Conservation (phyloP, 2,329 filamentous ascomycete species). For the Hypoxylon sp. region DNA sequence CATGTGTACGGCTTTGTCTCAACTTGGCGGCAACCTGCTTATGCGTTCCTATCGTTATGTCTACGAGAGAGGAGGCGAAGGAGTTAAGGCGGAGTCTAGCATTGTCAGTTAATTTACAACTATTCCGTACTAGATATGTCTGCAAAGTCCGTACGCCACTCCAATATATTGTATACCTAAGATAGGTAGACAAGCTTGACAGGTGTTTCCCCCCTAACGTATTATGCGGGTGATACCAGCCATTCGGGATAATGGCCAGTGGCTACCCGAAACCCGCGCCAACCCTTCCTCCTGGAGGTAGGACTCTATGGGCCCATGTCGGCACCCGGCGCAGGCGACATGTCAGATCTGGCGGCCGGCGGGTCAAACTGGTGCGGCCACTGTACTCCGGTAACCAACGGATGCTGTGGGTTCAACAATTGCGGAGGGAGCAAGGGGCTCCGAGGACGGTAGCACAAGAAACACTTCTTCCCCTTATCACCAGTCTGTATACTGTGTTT, state of each 20-base stretch:
- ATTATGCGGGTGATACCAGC: constrained; percentile 18
- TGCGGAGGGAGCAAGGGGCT: constrained; percentile 17
- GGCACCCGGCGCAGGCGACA: constrained; percentile 48
- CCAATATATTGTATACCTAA: constrained; percentile 22
- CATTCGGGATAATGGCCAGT: constrained; percentile 40
- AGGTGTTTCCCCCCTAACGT: constrained; percentile 4
- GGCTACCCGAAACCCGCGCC: constrained; percentile 43
- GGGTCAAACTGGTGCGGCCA: constrained; percentile 26
- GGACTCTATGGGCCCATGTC: constrained; percentile 43
- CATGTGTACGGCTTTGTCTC: constrained; percentile 42
- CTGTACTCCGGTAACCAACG: constrained; percentile 33
- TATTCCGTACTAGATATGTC: not conserved
- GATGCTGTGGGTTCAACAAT: constrained; percentile 11
- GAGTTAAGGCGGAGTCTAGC: constrained; percentile 4
- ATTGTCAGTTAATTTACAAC: not conserved
- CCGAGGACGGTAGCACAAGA: constrained; percentile 24
- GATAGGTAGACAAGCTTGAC: constrained; percentile 28
- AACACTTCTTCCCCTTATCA: constrained; percentile 5
- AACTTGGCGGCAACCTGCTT: constrained; percentile 34
- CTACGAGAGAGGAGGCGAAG: not conserved
- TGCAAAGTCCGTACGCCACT: not conserved
- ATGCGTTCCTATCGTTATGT: constrained; percentile 11
- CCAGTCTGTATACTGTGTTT: constrained; percentile 24
- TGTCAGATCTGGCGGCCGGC: constrained; percentile 50
- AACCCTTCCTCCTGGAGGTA: constrained; percentile 25